Evolutionary conservation across 2,329 filamentous ascomycete species (phyloP).

Genomic region (Arthrobotrys pseudoclavata): DNA sequence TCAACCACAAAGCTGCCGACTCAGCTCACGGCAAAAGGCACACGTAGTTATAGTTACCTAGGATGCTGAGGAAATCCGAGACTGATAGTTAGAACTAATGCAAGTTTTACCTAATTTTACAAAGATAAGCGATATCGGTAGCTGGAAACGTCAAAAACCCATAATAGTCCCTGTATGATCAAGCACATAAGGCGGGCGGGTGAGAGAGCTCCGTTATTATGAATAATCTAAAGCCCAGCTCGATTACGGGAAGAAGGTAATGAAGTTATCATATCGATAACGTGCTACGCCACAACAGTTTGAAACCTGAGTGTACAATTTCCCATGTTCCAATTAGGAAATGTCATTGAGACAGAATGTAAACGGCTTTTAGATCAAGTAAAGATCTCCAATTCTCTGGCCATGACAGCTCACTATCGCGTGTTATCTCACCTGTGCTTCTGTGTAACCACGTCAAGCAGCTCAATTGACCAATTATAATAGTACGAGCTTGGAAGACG

Average conservation of each 20-base stretch:
- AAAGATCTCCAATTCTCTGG: background rate
- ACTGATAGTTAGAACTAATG: background rate
- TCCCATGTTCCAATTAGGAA: background rate
- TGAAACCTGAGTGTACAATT: background rate
- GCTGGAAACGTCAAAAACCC: background rate
- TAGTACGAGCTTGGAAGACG: background rate
- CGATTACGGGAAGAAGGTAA: background rate
- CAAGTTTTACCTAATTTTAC: background rate
- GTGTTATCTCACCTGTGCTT: background rate
- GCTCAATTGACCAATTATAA: too few species aligned
- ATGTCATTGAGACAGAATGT: background rate
- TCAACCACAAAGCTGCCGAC: background rate
- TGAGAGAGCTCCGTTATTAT: slow-evolving; percentile 38
- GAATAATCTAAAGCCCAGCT: slow-evolving; percentile 30
- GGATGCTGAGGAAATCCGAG: background rate
- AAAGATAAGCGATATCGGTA: slow-evolving; percentile 44
- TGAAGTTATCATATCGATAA: background rate
- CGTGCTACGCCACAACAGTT: background rate
- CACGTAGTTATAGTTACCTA: background rate
- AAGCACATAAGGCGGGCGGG: slow-evolving; percentile 33
- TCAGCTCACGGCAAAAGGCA: background rate
- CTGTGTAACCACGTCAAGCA: background rate
- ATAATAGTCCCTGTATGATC: slow-evolving; percentile 9
- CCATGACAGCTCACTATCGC: background rate
- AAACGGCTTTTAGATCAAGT: background rate